Conservation (phyloP, 331 rosid species). For the Malus hybrid region DNA sequence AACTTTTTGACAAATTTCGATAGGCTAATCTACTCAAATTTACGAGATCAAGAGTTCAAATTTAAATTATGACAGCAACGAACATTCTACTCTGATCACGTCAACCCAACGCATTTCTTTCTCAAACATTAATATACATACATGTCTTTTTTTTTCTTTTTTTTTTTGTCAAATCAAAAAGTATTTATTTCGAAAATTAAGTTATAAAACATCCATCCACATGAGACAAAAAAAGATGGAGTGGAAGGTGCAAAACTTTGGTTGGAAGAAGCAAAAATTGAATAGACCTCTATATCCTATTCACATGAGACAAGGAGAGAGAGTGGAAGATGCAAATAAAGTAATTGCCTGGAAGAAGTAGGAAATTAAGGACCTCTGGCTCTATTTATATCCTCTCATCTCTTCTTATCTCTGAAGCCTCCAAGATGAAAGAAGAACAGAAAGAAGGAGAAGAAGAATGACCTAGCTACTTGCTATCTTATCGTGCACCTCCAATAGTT, state of each 20-base stretch:
- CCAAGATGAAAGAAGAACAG: not conserved
- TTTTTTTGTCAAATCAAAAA: not conserved
- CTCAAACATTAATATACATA: too few species aligned
- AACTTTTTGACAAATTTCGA: not conserved
- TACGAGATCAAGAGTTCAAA: too few species aligned
- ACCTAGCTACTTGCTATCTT: not conserved
- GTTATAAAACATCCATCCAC: not conserved
- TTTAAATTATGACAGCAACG: too few species aligned
- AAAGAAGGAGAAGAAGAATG: not conserved
- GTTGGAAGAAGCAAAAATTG: not conserved
- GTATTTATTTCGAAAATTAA: not conserved
- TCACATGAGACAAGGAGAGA: conserved; percentile 6
- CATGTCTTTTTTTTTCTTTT: not conserved
- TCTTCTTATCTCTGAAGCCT: conserved; percentile 19
- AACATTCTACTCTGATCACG: not conserved
- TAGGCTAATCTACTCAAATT: not conserved
- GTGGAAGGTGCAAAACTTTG: not conserved
- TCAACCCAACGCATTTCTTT: accelerated
- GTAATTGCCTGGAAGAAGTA: not conserved
- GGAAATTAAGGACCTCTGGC: not conserved
- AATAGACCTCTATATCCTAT: not conserved
- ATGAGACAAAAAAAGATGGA: not conserved
- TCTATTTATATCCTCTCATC: conserved; percentile 32
- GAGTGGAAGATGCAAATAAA: conserved; percentile 12
- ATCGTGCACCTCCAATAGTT: conserved; percentile 51